Percentiles rank a stretch among this genome's conserved stretches.
These are phyloP conservation scores for Plantago major DNA, from an alignment of 257 asterid genomes.

Conservation along the genomic window DNA sequence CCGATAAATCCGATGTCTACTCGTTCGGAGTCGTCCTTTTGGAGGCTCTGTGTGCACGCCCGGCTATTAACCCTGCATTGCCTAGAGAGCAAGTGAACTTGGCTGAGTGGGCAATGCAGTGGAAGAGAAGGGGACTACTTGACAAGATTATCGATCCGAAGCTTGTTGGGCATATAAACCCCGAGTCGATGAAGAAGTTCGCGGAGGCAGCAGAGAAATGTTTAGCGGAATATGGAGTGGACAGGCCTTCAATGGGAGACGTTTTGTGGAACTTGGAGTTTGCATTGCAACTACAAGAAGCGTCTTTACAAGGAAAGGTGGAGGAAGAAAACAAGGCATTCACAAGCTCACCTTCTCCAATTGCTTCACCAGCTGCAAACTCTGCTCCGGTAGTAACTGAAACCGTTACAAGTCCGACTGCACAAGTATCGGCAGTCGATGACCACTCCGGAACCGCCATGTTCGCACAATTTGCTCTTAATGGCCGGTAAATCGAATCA, in stretches of 20 bases:
- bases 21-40: conserved; percentile 78
- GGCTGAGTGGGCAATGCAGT: conserved; percentile 96
- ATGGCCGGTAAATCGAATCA: conserved; percentile 44
- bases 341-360: conserved; percentile 14
- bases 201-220: conserved; percentile 92
- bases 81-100: conserved; percentile 91
- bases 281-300: conserved; percentile 82
- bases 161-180: conserved; percentile 54
- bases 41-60: conserved; percentile 77
- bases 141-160: conserved; percentile 79
- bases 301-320: conserved; percentile 27
- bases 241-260: conserved; percentile 93
- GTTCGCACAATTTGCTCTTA: conserved; percentile 72
- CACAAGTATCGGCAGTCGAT: conserved; percentile 34
- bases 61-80: conserved; percentile 69
- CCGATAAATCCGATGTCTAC: conserved; percentile 86
- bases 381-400: conserved; percentile 14
- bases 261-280: conserved; percentile 85
- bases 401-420: conserved; percentile 23
- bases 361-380: conserved; percentile 2
- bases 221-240: conserved; percentile 80
- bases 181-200: conserved; percentile 70
- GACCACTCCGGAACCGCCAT: conserved; percentile 84
- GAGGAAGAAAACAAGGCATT: conserved; percentile 33
- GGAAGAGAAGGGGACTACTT: conserved; percentile 75